Evolutionary conservation across 2,329 filamentous ascomycete genomes (phyloP).

Genomic region (Botrytis aclada): DNA sequence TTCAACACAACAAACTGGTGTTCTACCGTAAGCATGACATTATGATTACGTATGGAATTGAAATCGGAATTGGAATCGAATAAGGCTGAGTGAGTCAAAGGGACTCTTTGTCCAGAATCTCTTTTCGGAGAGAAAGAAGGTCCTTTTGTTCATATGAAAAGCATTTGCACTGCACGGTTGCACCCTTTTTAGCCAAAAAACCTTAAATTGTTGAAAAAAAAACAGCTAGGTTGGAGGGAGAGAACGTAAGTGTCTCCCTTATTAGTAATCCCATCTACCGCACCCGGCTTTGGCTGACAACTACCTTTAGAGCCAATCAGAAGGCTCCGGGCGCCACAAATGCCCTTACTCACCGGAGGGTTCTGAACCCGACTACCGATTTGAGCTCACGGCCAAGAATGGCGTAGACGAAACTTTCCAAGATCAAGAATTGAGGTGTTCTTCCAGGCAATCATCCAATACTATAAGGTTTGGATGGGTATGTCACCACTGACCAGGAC

Average conservation of each 20-base stretch:
- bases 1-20: not conserved
- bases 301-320: not conserved
- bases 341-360: not conserved
- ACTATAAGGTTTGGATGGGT: too few relatives aligned
- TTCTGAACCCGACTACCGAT: not conserved
- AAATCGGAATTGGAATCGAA: not conserved
- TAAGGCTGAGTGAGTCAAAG: not conserved
- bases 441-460: too few relatives aligned
- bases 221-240: too few relatives aligned
- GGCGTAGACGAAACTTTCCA: not conserved
- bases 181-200: not conserved
- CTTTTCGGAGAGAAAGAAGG: not conserved
- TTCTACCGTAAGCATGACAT: not conserved
- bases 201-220: not conserved
- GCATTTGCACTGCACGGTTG: not conserved
- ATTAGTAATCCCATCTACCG: too few relatives aligned
- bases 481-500: too few relatives aligned
- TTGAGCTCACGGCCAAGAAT: not conserved
- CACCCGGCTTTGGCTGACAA: not conserved
- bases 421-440: too few relatives aligned
- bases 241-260: too few relatives aligned
- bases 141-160: not conserved
- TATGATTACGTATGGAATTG: not conserved
- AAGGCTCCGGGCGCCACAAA: not conserved
- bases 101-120: not conserved